These are phyloP conservation scores for Alternaria gaisen DNA, from an alignment of 2,329 filamentous ascomycete species.

Conservation along the genomic window DNA sequence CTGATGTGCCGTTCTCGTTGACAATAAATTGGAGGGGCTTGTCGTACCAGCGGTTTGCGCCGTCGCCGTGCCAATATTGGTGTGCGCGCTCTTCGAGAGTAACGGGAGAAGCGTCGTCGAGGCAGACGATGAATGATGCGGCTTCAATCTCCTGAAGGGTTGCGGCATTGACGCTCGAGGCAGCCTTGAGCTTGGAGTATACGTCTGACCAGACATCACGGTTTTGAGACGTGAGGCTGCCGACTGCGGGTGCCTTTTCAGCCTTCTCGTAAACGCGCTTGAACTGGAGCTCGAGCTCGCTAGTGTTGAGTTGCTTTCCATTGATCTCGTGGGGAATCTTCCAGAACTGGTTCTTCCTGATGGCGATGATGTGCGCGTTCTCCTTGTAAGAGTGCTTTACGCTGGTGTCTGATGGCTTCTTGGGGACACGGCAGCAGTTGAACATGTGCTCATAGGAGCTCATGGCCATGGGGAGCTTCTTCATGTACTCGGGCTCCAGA, in stretches of 20 bases:
- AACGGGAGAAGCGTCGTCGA: slow-evolving; percentile 89
- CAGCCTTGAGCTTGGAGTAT: slow-evolving; percentile 70
- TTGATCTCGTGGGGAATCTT: slow-evolving; percentile 84
- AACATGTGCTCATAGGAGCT: slow-evolving; percentile 99
- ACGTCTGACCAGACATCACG: slow-evolving; percentile 90
- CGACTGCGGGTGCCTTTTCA: slow-evolving; percentile 72
- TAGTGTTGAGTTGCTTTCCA: slow-evolving; percentile 85
- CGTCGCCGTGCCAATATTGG: slow-evolving; percentile 98
- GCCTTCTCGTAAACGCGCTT: slow-evolving; percentile 81
- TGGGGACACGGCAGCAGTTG: slow-evolving; percentile 87
- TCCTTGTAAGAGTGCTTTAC: slow-evolving; percentile 78
- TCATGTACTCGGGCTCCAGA: slow-evolving; percentile 98
- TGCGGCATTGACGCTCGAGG: slow-evolving; percentile 78
- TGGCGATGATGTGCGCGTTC: slow-evolving; percentile 86
- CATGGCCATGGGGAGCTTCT: slow-evolving; percentile 97
- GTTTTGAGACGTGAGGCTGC: slow-evolving; percentile 88
- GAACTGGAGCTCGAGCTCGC: slow-evolving; percentile 92
- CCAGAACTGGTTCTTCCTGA: slow-evolving; percentile 98
- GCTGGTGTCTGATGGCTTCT: slow-evolving; percentile 81
- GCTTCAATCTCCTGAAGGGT: slow-evolving; percentile 85
- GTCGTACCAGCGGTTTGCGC: slow-evolving; percentile 95
- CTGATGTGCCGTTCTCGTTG: slow-evolving; percentile 96
- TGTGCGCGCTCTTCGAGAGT: slow-evolving; percentile 95
- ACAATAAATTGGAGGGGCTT: slow-evolving; percentile 98
- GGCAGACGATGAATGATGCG: slow-evolving; percentile 87